A percentile compares a stretch with the other conserved stretches of the same genome.
These are phyloP conservation scores for Candida parachauliodes DNA, from an alignment of 805 yeast genomes.

Conservation along the genomic window DNA sequence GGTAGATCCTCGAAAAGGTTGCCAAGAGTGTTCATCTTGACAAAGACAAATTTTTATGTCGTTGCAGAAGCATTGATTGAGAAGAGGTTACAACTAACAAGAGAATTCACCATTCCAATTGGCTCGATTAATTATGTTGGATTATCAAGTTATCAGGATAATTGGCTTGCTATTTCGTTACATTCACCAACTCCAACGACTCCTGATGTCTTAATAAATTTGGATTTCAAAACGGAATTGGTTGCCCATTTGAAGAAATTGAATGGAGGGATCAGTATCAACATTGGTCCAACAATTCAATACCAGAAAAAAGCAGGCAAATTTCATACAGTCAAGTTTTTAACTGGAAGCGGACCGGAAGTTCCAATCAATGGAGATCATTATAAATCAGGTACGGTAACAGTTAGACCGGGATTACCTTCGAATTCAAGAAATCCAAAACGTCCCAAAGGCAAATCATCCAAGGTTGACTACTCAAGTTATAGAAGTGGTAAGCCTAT, in stretches of 20 bases:
- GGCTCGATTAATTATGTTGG: conserved; percentile 58
- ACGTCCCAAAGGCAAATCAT: conserved; percentile 60
- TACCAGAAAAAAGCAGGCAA: conserved; percentile 91
- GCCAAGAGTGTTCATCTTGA: conserved; percentile 69
- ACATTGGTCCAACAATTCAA: conserved; percentile 66
- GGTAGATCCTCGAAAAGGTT: conserved; percentile 86
- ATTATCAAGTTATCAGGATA: conserved; percentile 78
- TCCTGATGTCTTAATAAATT: conserved; percentile 79
- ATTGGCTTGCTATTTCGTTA: conserved; percentile 78
- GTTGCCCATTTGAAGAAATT: conserved; percentile 66
- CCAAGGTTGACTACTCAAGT: conserved; percentile 40
- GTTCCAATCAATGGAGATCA: conserved; percentile 66
- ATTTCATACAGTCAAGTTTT: conserved; percentile 72
- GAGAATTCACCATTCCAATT: conserved; percentile 64
- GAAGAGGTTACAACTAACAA: conserved; percentile 48
- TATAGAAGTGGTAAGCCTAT: conserved; percentile 30
- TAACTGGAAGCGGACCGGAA: conserved; percentile 45
- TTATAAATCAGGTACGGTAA: conserved; percentile 86
- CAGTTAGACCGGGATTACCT: conserved; percentile 76
- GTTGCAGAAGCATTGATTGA: conserved; percentile 72
- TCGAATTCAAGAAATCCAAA: conserved; percentile 66
- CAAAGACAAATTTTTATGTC: conserved; percentile 59
- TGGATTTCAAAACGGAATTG: conserved; percentile 86
- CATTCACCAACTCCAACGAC: conserved; percentile 43
- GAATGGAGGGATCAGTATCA: conserved; percentile 55